These are phyloP conservation scores for Areca catechu DNA, from an alignment of 176 grass and related monocot genomes.

Conservation along the genomic window DNA sequence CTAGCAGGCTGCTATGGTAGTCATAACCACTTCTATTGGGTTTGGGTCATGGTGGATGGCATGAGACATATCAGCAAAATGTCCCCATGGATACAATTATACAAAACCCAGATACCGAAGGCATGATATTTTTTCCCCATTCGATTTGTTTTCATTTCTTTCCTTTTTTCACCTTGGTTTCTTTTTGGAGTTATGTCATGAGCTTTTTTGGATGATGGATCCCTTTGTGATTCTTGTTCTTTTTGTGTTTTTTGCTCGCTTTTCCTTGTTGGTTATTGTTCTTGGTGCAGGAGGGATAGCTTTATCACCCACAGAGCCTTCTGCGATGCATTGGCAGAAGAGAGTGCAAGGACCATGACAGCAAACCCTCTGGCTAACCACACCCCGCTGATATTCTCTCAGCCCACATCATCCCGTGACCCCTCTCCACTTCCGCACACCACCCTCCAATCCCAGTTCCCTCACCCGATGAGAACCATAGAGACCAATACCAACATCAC, in stretches of 20 bases:
- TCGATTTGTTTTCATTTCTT: slow-evolving; percentile 14
- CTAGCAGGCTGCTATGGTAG: too few relatives aligned
- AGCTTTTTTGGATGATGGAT: slow-evolving; percentile 12
- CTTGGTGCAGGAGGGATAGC: slow-evolving; percentile 64
- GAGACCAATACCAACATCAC: not conserved
- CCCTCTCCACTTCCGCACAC: slow-evolving; percentile 40
- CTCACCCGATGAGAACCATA: slow-evolving; percentile 1
- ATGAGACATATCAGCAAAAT: too few relatives aligned
- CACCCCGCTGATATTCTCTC: slow-evolving; percentile 35
- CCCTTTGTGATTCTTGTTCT: slow-evolving; percentile 24
- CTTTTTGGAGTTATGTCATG: slow-evolving; percentile 30
- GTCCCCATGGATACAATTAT: slow-evolving; percentile 9
- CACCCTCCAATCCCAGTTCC: slow-evolving; percentile 26
- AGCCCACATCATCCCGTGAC: slow-evolving; percentile 20
- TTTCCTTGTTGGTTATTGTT: not conserved
- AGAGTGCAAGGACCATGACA: slow-evolving; percentile 70
- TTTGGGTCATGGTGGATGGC: too few relatives aligned
- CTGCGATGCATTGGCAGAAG: slow-evolving; percentile 96
- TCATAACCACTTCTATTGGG: too few relatives aligned
- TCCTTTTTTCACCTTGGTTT: slow-evolving; percentile 12
- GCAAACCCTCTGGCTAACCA: slow-evolving; percentile 30
- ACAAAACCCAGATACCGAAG: not conserved
- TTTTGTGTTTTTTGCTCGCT: not conserved
- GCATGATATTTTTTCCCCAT: slow-evolving; percentile 9
- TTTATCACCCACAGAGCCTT: slow-evolving; percentile 99